Percentiles rank a stretch among this genome's conserved stretches.
phyloP scores from a whole-genome alignment of 2,329 filamentous ascomycete species.

The Podosphaera xanthii region DNA sequence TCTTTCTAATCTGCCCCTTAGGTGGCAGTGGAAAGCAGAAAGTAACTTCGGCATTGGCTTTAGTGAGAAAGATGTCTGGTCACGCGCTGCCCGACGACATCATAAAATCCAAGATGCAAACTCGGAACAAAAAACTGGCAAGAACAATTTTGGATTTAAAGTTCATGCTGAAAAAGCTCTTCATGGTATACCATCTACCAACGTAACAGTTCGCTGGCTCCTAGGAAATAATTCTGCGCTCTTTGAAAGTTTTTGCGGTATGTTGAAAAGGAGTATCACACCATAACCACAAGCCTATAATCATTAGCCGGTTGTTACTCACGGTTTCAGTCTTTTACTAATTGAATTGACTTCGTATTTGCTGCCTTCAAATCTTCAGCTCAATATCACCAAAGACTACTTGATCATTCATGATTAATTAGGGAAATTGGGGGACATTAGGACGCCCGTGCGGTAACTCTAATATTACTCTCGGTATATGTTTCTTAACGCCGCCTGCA shows the following conservation, averaged over 20 bases:
- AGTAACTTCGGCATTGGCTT: slow-evolving; percentile 12
- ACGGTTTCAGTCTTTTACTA: too few species aligned
- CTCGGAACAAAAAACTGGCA: slow-evolving; percentile 12
- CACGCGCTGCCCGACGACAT: slow-evolving; percentile 16
- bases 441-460: too few species aligned
- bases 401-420: too few species aligned
- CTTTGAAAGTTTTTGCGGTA: slow-evolving; percentile 75
- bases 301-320: too few species aligned
- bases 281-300: too few species aligned
- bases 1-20: slow-evolving; percentile 9
- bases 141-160: slow-evolving; percentile 33
- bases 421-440: too few species aligned
- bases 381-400: too few species aligned
- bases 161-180: slow-evolving; percentile 23
- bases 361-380: too few species aligned
- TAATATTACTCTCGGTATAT: too few species aligned
- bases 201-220: slow-evolving; percentile 42
- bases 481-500: too few species aligned
- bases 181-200: slow-evolving; percentile 21
- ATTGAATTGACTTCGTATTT: too few species aligned
- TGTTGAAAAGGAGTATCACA: slow-evolving; percentile 32
- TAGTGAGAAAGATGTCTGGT: slow-evolving; percentile 16
- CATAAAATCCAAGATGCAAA: neutral
- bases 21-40: slow-evolving; percentile 14
- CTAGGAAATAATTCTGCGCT: slow-evolving; percentile 49